phyloP scores from a whole-genome alignment of 2,329 filamentous ascomycete genomes.

The Scedosporium boydii region DNA sequence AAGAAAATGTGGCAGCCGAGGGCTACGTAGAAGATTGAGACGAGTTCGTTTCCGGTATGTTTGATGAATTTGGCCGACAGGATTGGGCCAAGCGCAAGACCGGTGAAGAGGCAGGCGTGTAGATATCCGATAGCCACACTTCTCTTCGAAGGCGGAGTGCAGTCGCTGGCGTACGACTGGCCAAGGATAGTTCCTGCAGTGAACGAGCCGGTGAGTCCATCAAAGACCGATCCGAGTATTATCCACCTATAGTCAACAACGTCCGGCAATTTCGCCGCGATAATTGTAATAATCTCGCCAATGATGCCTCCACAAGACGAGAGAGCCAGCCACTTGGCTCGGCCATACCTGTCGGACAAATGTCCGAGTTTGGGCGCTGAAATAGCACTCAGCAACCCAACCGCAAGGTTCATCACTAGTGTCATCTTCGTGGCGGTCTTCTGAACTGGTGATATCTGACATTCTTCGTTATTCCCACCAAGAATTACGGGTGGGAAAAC shows the following conservation, averaged over 20 bases:
- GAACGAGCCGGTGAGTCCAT: conserved; percentile 83
- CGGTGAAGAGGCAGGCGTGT: conserved; percentile 78
- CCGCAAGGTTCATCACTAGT: conserved; percentile 63
- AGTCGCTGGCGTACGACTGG: conserved; percentile 85
- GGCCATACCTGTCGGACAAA: conserved; percentile 78
- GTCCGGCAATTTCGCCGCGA: conserved; percentile 68
- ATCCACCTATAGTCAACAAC: conserved; percentile 68
- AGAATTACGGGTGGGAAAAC: conserved; percentile 55
- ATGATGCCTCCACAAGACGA: conserved; percentile 66
- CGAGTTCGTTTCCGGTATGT: conserved; percentile 55
- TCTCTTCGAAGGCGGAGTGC: conserved; percentile 68
- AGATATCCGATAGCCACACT: conserved; percentile 83
- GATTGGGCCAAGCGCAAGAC: conserved; percentile 80
- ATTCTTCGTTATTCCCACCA: conserved; percentile 67
- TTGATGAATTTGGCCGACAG: conserved; percentile 72
- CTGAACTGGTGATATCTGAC: conserved; percentile 70
- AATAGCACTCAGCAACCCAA: conserved; percentile 70
- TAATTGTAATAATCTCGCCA: conserved; percentile 66
- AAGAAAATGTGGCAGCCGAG: conserved; percentile 65
- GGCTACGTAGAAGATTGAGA: conserved; percentile 79
- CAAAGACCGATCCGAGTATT: conserved; percentile 64
- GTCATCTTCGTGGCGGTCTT: conserved; percentile 68
- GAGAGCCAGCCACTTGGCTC: conserved; percentile 63
- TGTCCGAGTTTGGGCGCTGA: conserved; percentile 75
- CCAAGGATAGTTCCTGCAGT: conserved; percentile 67